Base-by-base conservation (phyloP, 1,139 yeast species). In the Protomyces gravidus region DNA sequence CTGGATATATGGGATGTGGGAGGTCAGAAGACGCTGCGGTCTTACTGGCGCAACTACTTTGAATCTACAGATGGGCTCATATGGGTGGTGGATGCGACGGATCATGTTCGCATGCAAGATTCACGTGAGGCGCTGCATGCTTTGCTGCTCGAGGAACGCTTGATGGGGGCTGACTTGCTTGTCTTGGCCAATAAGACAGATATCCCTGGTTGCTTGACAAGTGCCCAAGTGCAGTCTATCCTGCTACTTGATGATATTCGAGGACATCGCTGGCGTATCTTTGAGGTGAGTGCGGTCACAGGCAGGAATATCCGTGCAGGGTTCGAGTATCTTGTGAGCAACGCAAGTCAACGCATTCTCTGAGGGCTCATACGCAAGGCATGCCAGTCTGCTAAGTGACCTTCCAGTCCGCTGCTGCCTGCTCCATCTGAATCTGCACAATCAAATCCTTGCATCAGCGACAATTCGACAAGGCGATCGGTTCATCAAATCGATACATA, bases 31-130 rank as follows among this genome's bases (percentile, higher is more conserved):
- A 79, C 87, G 17, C 73, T 89, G 52, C 76, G 96, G 50, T 82
- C 88, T 21, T 89, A 89, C 70, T 89, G 97, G 97, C 82, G 87
- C 62, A 89, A 89, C 72, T 89, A 89, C 72, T 89, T 86, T 69
- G 97, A 89, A 64, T 82, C 82, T 66, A 86, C 96, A 5, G 92
- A 90, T 67, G 80, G 83, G 13, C 76, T 90, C 26, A 72, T 90
- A n/a, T 90, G 97, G 97, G 96, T 90, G n/a, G 79, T 90, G 9
- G 97, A 92, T 71, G 79, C 83, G 2, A 75, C 81, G 46, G 83
- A 81, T 59, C 73, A 97, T 88, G 32, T 68, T 73, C 17, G 95
- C 86, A 70, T 86, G 86, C 63, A 78, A 78, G 63, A 62, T 28
- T 60, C 65, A 21, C 52, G 60, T n/a, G 64, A 65, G 1, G 97